phyloP scores from a whole-genome alignment of 1,284 basidiomycete species.

The Ceratobasidium theobromae region DNA sequence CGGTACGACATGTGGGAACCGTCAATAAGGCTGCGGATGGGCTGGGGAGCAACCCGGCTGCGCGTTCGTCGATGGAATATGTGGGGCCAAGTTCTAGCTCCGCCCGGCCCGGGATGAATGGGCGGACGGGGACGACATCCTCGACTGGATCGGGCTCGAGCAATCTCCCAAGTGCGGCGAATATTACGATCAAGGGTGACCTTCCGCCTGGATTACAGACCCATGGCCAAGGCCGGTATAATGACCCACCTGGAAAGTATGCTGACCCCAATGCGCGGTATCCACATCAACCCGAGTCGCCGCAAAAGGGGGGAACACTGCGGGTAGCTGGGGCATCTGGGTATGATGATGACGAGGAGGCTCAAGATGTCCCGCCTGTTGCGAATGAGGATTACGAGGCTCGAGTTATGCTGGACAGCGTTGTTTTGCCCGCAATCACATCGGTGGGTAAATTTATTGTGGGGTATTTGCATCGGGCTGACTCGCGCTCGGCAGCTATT shows the following conservation, averaged over 20 bases:
- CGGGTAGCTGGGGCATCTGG: conserved; percentile 51
- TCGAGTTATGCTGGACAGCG: conserved; percentile 90
- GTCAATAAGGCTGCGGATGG: background rate
- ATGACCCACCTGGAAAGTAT: conserved; percentile 33
- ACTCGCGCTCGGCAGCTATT: conserved; percentile 61
- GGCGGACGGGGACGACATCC: conserved; percentile 16
- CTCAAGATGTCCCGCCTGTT: conserved; percentile 48
- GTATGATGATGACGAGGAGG: conserved; percentile 58
- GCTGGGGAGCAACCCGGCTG: conserved; percentile 11
- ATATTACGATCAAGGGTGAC: conserved; percentile 56
- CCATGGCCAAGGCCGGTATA: conserved; percentile 39
- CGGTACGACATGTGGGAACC: conserved; percentile 64
- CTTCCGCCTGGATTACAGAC: conserved; percentile 57
- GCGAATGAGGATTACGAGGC: conserved; percentile 63
- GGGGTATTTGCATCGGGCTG: background rate
- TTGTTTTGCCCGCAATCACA: conserved; percentile 87
- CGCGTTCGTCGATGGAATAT: conserved; percentile 28
- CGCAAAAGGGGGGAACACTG: conserved; percentile 46
- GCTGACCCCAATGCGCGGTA: conserved; percentile 38
- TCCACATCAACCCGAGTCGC: conserved; percentile 25
- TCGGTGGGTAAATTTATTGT: conserved; percentile 59
- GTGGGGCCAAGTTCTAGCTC: conserved; percentile 15
- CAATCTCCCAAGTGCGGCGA: conserved; percentile 42
- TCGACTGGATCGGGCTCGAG: conserved; percentile 14
- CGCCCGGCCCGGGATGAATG: conserved; percentile 17